Evolutionary conservation across 2,329 filamentous ascomycete genomes (phyloP), one percentile per base, ranked within the genome.

Genomic region (Xylaria sp.): DNA sequence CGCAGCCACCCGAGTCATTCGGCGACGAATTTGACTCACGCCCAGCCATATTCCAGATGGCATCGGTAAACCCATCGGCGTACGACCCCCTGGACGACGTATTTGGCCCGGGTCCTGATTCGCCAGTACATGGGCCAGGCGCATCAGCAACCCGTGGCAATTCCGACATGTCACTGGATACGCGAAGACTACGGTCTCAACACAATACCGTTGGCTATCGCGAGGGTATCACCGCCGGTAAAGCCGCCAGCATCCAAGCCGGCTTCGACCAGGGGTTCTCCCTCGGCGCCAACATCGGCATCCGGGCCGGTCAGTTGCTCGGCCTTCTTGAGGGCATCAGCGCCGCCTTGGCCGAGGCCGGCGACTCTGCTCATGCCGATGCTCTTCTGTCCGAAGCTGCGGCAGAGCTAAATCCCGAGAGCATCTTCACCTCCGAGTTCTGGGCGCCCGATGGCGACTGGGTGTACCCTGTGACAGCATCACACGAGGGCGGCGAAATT

Each of bases 241-340:
- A 98, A 78, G 87, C 87, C 29, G 81, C 85, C 54, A 91, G 89
- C 73, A 88, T 97, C 29, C 96, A 99, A 79, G 84, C 85, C 15
- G 95, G 95, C 0, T 98, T 99, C 76, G 96, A 99, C 77, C 92
- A 95, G 70, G 95, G 95, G 0, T 98, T 94, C 77, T 85, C 89
- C 15, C 84, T 98, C 0, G 96, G 96, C 13, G 94, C 93, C 0
- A 89, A 90, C 58, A 81, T 98, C 33, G 96, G 95, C 0, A 78
- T 92, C 70, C 85, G 85, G 31, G 90, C 89, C 0, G 96, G 96
- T 0, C 89, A 88, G 71, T 81, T 96, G 13, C 78, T 97, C 3
- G 96, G 96, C 0, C 81, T 92, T 3, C 76, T 97, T 5, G 92
- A 97, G 74, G 93, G 91, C 0, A 79, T 97, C 22, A 79, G 82